Percentiles rank a stretch among this genome's conserved stretches.
phyloP scores from a whole-genome alignment of 768 basidiomycete genomes.

The Boletus sensibilis region DNA sequence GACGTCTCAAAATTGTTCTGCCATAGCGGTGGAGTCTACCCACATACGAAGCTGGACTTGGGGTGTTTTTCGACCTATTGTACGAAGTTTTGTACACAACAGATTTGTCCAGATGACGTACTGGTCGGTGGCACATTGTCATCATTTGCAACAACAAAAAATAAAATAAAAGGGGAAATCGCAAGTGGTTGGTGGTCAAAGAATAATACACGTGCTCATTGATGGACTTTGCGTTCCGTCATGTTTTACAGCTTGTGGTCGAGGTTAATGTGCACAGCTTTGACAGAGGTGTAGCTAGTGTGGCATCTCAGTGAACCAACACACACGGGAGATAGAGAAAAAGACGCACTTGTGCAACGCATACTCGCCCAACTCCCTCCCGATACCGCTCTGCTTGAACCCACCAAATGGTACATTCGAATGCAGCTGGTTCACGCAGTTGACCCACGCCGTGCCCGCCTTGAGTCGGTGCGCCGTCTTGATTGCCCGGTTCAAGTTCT shows the following conservation, averaged over 20 bases:
- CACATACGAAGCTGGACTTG: too few species aligned
- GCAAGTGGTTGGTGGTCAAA: background rate
- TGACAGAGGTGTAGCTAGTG: slow-evolving; percentile 24
- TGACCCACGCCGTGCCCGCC: slow-evolving; percentile 79
- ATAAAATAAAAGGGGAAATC: background rate
- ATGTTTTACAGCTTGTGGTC: slow-evolving; percentile 16
- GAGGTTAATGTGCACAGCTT: slow-evolving; percentile 49
- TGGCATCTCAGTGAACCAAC: background rate
- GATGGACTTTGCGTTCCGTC: background rate
- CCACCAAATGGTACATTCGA: slow-evolving; percentile 75
- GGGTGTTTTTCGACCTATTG: background rate
- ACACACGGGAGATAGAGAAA: background rate
- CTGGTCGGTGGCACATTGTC: background rate
- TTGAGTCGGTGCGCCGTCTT: slow-evolving; percentile 69
- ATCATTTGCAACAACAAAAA: background rate
- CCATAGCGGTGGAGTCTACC: background rate
- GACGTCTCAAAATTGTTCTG: too few species aligned
- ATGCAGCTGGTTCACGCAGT: slow-evolving; percentile 31
- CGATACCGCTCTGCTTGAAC: slow-evolving; percentile 81
- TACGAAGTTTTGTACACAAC: background rate
- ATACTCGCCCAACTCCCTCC: slow-evolving; percentile 78
- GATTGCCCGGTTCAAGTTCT: slow-evolving; percentile 73
- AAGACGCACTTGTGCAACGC: slow-evolving; percentile 52
- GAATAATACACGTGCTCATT: background rate
- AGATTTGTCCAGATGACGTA: background rate